Conservation (phyloP, 2,329 filamentous ascomycete genomes). For the Fusarium phyllophilum region DNA sequence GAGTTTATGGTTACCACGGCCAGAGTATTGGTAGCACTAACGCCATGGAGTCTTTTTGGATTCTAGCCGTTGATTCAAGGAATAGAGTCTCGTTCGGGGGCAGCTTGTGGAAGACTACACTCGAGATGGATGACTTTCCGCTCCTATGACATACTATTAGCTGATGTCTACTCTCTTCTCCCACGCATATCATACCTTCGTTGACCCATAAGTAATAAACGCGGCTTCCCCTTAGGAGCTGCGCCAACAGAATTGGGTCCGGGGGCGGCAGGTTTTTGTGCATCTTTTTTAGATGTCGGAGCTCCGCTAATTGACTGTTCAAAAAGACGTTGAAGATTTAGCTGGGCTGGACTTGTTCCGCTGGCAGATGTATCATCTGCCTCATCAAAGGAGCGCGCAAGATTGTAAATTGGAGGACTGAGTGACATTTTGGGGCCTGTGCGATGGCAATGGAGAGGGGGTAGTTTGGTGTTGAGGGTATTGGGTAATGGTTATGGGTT, state of each 20-base stretch:
- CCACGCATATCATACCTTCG: conserved; percentile 71
- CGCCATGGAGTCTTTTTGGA: conserved; percentile 96
- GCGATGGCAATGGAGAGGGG: neutral
- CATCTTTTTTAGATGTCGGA: conserved; percentile 61
- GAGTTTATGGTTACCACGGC: neutral
- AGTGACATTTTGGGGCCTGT: conserved; percentile 46
- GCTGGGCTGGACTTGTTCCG: conserved; percentile 65
- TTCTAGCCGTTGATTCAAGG: conserved; percentile 91
- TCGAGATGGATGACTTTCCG: conserved; percentile 97
- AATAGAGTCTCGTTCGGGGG: conserved; percentile 96
- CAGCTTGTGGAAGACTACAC: conserved; percentile 98
- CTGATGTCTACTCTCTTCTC: neutral
- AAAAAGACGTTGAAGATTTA: conserved; percentile 71
- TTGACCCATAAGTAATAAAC: conserved; percentile 93
- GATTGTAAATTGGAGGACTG: conserved; percentile 46
- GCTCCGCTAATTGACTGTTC: conserved; percentile 68
- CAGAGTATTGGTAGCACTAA: conserved; percentile 58
- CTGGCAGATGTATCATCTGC: conserved; percentile 47
- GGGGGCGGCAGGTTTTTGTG: conserved; percentile 56
- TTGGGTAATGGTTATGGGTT: neutral
- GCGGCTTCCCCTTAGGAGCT: conserved; percentile 76
- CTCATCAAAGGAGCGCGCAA: conserved; percentile 39
- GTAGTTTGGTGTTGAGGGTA: conserved; percentile 15
- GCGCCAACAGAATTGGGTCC: conserved; percentile 51
- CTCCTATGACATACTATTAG: conserved; percentile 68